Evolutionary conservation across 75 land plant genomes (phyloP).

Genomic region (Cupressus sempervirens): DNA sequence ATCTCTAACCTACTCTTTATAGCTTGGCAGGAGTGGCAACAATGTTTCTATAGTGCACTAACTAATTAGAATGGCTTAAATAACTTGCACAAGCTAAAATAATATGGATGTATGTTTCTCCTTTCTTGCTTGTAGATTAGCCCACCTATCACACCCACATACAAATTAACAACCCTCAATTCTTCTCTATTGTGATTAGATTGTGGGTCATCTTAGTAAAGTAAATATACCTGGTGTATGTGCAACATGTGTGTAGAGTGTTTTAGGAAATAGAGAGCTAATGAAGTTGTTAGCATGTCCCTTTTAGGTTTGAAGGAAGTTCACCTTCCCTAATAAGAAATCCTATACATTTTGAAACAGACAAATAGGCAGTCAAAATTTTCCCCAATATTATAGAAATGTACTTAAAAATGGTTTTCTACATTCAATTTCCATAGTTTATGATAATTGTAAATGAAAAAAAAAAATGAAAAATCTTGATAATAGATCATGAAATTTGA

Average conservation of each 20-base stretch:
- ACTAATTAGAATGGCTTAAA: slow-evolving; percentile 33
- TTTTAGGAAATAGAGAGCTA: slow-evolving; percentile 52
- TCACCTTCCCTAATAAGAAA: slow-evolving; percentile 26
- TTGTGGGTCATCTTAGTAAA: too few relatives aligned
- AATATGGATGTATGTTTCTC: slow-evolving; percentile 72
- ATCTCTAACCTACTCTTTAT: slow-evolving; percentile 44
- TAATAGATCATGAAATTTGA: too few relatives aligned
- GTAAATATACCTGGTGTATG: slow-evolving; percentile 26
- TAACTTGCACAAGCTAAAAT: slow-evolving; percentile 64
- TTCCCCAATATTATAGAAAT: too few relatives aligned
- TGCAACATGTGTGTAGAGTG: slow-evolving; percentile 39
- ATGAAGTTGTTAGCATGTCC: slow-evolving; percentile 54
- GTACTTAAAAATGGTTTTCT: too few relatives aligned
- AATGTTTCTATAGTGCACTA: slow-evolving; percentile 41
- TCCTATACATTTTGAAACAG: slow-evolving; percentile 21
- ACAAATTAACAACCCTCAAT: neutral
- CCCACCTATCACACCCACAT: slow-evolving; percentile 37
- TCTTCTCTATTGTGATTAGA: neutral
- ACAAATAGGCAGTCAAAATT: too few relatives aligned
- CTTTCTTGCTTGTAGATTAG: slow-evolving; percentile 63
- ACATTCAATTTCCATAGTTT: too few relatives aligned
- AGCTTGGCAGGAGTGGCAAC: slow-evolving; percentile 21
- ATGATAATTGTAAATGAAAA: too few relatives aligned
- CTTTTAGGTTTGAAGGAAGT: slow-evolving; percentile 38
- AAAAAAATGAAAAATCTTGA: too few relatives aligned